Base-by-base conservation (phyloP, 2,329 filamentous ascomycete genomes). In the Hirsutella rhossiliensis region DNA sequence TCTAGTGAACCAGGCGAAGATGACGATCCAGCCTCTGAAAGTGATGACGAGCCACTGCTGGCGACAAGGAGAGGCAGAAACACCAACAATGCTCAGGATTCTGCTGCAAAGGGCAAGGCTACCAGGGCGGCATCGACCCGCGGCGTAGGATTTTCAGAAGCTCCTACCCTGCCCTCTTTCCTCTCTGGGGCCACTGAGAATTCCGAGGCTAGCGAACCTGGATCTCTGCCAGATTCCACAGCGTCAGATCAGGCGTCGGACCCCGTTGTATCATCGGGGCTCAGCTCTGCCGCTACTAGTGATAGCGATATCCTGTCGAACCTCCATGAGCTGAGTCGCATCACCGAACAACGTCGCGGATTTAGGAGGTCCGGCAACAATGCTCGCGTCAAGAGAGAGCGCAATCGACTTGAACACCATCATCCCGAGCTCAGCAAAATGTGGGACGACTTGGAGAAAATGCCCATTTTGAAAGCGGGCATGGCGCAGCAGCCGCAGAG, bases 381-480 rank as follows among this genome's bases (percentile, higher is more conserved):
- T 38, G 42, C 49, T 11, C 59, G 63, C 17, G 23, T 48, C 28
- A 56, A 58, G 50, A 64, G 55, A 30, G 69, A 85, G 62, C 77
- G 87, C 42, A 64, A 68, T 44, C 81, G 82, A 48, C 76, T 95
- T 2, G 86, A 89, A 52, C 61, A 66, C 18, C 71, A 84, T 42
- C 92, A 98, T 58, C 89, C 90, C 1, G 75, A 80, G 43, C 75
- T 98, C 36, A 69, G 65, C 38, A 86, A 80, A 0, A 94, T 97
- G 86, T 98, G 92, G 92, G 62, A 75, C 4, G 77, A 84, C 20
- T 68, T 97, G 3, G 70, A 82, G 58, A 71, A 78, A 1, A 73
- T 82, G 52, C 76, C 84, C 1, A 66, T 81, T 17, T 76, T 96
- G 48, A 74, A 78, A 27, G 66, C 71, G 20, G 69, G 64, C 20